Evolutionary conservation across 306 rosid species (phyloP), one percentile per base, ranked within the genome.

Genomic region (Pueraria montana): DNA sequence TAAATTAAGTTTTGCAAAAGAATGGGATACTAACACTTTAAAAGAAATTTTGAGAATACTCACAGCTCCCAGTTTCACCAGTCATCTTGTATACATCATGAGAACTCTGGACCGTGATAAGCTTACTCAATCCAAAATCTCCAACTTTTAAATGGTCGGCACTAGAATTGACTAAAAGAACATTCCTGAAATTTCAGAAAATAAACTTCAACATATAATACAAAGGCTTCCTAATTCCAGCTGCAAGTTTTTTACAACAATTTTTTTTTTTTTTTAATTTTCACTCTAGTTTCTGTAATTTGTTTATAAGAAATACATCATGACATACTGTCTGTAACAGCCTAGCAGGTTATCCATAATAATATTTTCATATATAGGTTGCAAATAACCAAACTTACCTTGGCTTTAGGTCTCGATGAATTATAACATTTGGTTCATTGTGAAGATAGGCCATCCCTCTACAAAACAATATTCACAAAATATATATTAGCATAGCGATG

Each of bases 51-150:
- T 12, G 59, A 74, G 68, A 78, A 83, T 79, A 92, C 99, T 92
- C 87, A 96, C 99, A 96, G 78, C 97, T 96, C 84, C 99, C 99
- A 69, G 99, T 96, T 90, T 96, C 99, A 64, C 99, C 99, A 27
- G 99, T 96, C 99, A 96, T 92, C 90, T 91, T 96, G 94, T 96
- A 96, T 20, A 96, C 99, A 86, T 96, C 99, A 64, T 92, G 99
- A 70, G 94, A 85, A 86, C 89, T 88, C 87, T 90, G 94, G 82
- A 88, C 97, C 73, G 90, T 96, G 85, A 96, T 94, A 88, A 96
- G 98, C 89, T 96, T 96, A 89, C 99, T 96, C 85, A 96, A 87
- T 74, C 99, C 99, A 82, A 96, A 96, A 86, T 96, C 99, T 53
- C 98, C 97, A 72, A 94, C 98, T 87, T 96, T 96, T 84, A 96